Percentiles rank a stretch among this genome's conserved stretches.
phyloP scores from a whole-genome alignment of 2,329 filamentous ascomycete species.

The Curvularia hawaiiensis region DNA sequence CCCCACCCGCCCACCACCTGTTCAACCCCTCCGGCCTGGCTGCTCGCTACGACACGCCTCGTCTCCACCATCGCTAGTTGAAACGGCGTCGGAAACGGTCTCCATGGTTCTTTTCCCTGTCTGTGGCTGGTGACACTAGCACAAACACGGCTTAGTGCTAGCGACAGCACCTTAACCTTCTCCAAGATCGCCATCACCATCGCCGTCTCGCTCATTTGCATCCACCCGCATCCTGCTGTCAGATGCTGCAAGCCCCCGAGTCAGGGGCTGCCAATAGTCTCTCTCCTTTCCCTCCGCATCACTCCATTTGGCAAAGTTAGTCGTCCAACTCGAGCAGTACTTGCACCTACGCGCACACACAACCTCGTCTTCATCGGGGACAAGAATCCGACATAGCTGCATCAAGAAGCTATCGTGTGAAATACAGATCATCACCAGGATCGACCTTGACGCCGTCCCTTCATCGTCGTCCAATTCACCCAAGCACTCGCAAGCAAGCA shows the following conservation, averaged over 20 bases:
- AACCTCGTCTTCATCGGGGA: not conserved
- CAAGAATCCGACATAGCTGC: no score
- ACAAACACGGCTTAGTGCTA: not conserved
- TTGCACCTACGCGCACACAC: not conserved
- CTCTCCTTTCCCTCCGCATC: not conserved
- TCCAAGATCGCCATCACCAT: conserved; percentile 1
- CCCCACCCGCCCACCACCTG: not conserved
- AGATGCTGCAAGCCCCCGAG: not conserved
- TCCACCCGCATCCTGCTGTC: not conserved
- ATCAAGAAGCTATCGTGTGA: no score
- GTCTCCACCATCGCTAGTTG: conserved; percentile 2
- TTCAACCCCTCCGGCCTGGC: not conserved
- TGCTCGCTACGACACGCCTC: not conserved
- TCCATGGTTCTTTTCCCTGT: not conserved
- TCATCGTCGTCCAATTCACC: conserved; percentile 7
- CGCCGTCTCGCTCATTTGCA: not conserved
- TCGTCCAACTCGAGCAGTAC: not conserved
- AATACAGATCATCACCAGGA: no score
- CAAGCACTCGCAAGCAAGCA: conserved; percentile 23
- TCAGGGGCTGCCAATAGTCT: not conserved
- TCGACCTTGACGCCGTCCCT: not conserved
- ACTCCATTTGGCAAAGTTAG: not conserved
- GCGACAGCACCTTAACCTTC: not conserved
- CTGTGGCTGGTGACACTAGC: not conserved
- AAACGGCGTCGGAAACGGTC: conserved; percentile 4